phyloP scores from a whole-genome alignment of 2,329 filamentous ascomycete genomes.

The Fonsecaea pedrosoi region DNA sequence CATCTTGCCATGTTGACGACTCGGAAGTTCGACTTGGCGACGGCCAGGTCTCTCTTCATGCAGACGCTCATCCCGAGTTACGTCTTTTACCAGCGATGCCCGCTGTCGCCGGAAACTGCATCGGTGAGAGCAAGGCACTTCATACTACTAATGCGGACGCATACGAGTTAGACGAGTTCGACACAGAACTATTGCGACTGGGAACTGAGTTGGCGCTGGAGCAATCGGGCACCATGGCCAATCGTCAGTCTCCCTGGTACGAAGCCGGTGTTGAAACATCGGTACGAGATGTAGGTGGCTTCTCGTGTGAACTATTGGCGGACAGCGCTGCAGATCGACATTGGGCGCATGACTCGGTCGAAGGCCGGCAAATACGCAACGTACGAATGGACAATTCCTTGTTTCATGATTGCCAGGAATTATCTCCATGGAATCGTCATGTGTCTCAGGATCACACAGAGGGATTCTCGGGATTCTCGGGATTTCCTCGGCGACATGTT shows the following conservation, averaged over 20 bases:
- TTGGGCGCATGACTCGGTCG: not conserved
- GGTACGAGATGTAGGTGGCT: not conserved
- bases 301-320: not conserved
- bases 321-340: not conserved
- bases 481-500: conserved; percentile 29
- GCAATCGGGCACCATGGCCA: not conserved
- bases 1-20: not conserved
- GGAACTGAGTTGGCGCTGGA: not conserved
- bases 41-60: not conserved
- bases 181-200: conserved; percentile 9
- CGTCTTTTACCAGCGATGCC: not conserved
- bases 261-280: not conserved
- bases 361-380: not conserved
- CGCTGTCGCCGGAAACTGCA: not conserved
- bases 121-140: not conserved
- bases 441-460: conserved; percentile 3
- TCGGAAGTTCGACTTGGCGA: not conserved
- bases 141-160: not conserved
- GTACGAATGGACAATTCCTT: not conserved
- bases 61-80: not conserved
- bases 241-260: not conserved
- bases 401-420: not conserved
- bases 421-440: not conserved
- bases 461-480: conserved; percentile 29
- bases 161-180: conserved; percentile 16